Conservation (phyloP, 257 asterid species). For the Penstemon eatonii region DNA sequence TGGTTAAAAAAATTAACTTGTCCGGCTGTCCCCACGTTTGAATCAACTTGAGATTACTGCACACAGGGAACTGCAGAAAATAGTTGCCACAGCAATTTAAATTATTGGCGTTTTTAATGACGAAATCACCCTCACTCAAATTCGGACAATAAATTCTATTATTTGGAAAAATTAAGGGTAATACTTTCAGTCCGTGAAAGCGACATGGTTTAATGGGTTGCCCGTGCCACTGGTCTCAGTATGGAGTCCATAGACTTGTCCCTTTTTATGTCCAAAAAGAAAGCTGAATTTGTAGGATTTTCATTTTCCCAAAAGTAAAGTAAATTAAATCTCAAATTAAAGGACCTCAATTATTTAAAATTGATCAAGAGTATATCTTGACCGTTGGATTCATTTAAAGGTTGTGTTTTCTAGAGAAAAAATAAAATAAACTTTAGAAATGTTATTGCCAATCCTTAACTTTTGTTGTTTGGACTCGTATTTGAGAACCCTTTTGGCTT, state of each 20-base stretch:
- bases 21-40: slow-evolving; percentile 24
- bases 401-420: background rate
- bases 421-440: too few relatives aligned
- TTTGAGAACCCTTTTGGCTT: background rate
- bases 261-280: slow-evolving; percentile 47
- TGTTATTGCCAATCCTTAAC: background rate
- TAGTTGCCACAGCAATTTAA: slow-evolving; percentile 1
- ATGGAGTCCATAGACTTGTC: slow-evolving; percentile 60
- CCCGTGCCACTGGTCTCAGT: slow-evolving; percentile 40
- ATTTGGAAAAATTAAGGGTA: slow-evolving; percentile 38
- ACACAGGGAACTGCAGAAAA: background rate
- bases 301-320: background rate
- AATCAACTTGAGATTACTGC: slow-evolving; percentile 8
- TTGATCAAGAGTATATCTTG: background rate
- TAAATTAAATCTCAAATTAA: background rate
- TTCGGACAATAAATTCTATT: slow-evolving; percentile 8
- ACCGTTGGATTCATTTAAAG: background rate
- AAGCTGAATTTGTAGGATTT: slow-evolving; percentile 36
- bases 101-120: slow-evolving; percentile 22
- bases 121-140: slow-evolving; percentile 34
- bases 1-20: background rate
- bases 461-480: background rate
- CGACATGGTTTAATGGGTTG: slow-evolving; percentile 63
- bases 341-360: slow-evolving; percentile 1
- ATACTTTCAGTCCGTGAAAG: slow-evolving; percentile 40